Evolutionary conservation across 768 basidiomycete genomes (phyloP).

Genomic region (Boletus insuetus): DNA sequence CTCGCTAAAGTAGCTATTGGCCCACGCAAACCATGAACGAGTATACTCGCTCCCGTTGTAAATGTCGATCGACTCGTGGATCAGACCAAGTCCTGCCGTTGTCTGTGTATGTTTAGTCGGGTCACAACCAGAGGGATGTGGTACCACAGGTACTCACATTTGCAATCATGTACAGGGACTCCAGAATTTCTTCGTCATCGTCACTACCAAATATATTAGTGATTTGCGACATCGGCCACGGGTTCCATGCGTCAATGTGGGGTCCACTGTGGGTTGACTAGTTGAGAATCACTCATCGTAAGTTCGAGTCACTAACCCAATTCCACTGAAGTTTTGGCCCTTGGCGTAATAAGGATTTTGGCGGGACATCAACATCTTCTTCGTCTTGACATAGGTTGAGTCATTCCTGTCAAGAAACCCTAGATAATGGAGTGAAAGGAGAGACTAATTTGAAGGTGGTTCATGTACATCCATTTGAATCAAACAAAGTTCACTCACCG

Average conservation of each 20-base stretch:
- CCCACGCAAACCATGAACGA: constrained; percentile 81
- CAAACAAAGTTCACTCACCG: constrained; percentile 42
- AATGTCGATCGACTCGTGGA: constrained; percentile 72
- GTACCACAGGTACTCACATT: constrained; percentile 48
- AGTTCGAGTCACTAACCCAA: constrained; percentile 50
- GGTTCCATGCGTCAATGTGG: constrained; percentile 69
- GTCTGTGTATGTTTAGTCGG: constrained; percentile 42
- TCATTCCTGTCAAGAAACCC: constrained; percentile 66
- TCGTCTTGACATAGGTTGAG: constrained; percentile 62
- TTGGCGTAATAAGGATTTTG: constrained; percentile 69
- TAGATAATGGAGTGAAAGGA: constrained; percentile 77
- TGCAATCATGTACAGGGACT: constrained; percentile 59
- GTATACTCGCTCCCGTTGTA: constrained; percentile 58
- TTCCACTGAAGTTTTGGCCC: constrained; percentile 62
- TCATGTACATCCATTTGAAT: not conserved
- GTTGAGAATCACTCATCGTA: not conserved
- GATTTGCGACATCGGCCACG: constrained; percentile 85
- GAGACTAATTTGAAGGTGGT: constrained; percentile 42
- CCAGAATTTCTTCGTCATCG: constrained; percentile 64
- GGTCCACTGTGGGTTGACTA: constrained; percentile 51
- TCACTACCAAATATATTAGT: constrained; percentile 73
- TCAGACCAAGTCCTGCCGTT: constrained; percentile 70
- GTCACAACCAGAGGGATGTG: not conserved
- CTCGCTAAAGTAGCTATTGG: constrained; percentile 80
- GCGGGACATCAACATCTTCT: constrained; percentile 55